These are phyloP conservation scores for Sordaria brevicollis DNA, from an alignment of 495 filamentous ascomycete genomes.

Conservation along the genomic window DNA sequence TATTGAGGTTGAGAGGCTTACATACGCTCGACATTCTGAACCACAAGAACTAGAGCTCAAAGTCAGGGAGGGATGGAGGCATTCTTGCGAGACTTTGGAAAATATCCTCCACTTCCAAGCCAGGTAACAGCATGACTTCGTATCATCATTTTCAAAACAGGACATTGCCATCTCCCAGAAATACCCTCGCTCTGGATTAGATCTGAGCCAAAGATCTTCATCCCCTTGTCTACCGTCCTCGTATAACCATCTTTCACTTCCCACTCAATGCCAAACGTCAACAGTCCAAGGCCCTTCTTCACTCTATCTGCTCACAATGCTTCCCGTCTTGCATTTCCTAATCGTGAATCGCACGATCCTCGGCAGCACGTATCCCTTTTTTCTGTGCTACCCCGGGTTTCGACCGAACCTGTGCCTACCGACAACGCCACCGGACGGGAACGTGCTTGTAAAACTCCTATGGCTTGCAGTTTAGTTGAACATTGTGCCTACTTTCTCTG, in stretches of 20 bases:
- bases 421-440: background rate
- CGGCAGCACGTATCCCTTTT: background rate
- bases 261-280: background rate
- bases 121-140: no score
- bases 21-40: no score
- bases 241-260: no score
- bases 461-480: background rate
- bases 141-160: background rate
- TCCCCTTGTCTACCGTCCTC: background rate
- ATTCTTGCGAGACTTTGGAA: no score
- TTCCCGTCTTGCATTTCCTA: background rate
- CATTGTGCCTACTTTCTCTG: background rate
- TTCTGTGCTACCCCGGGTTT: background rate
- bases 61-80: no score
- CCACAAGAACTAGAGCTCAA: no score
- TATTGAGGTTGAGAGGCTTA: no score
- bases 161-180: background rate
- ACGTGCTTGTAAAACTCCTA: background rate
- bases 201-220: no score
- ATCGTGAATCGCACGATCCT: background rate
- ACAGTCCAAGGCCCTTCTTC: background rate
- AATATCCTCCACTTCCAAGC: no score
- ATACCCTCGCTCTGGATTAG: background rate
- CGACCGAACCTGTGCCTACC: background rate
- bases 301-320: background rate